Evolutionary conservation across 1,139 yeast genomes (phyloP).

Genomic region (Meyerozyma elateridarum): DNA sequence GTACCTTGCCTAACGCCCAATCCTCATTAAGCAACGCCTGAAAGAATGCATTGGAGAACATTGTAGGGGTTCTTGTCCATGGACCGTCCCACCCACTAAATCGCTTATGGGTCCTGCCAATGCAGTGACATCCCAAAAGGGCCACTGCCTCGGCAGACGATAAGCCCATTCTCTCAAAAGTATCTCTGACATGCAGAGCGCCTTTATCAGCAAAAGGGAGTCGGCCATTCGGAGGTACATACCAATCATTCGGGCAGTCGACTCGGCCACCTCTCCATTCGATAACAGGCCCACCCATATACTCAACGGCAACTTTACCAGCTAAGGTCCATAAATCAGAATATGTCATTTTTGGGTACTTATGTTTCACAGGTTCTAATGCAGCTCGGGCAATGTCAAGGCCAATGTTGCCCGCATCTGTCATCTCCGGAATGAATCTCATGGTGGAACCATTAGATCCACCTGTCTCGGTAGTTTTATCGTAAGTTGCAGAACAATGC

Average conservation of each 20-base stretch:
- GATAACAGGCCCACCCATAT: slow-evolving; percentile 56
- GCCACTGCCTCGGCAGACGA: slow-evolving; percentile 61
- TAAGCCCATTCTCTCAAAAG: slow-evolving; percentile 59
- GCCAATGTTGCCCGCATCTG: slow-evolving; percentile 55
- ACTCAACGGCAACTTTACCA: slow-evolving; percentile 57
- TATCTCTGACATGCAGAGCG: slow-evolving; percentile 47
- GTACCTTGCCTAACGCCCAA: slow-evolving; percentile 32
- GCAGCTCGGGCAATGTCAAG: slow-evolving; percentile 51
- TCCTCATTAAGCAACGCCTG: slow-evolving; percentile 24
- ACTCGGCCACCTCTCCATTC: slow-evolving; percentile 60
- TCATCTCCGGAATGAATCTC: slow-evolving; percentile 48
- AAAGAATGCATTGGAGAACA: slow-evolving; percentile 36
- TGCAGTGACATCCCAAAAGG: slow-evolving; percentile 58
- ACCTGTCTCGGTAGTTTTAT: slow-evolving; percentile 49
- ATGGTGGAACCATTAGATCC: slow-evolving; percentile 70
- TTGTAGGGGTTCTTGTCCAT: slow-evolving; percentile 34
- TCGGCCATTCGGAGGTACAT: slow-evolving; percentile 60
- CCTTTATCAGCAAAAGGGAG: slow-evolving; percentile 56
- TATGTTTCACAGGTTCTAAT: slow-evolving; percentile 52
- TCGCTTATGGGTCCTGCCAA: slow-evolving; percentile 60
- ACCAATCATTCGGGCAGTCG: slow-evolving; percentile 46
- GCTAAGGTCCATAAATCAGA: slow-evolving; percentile 68
- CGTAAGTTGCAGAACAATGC: slow-evolving; percentile 70
- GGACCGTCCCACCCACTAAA: slow-evolving; percentile 43
- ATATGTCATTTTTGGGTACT: slow-evolving; percentile 56